Evolutionary conservation across 2,329 filamentous ascomycete species (phyloP), one percentile per base, ranked within the genome.

Genomic region (Scolecobasidium constrictum): DNA sequence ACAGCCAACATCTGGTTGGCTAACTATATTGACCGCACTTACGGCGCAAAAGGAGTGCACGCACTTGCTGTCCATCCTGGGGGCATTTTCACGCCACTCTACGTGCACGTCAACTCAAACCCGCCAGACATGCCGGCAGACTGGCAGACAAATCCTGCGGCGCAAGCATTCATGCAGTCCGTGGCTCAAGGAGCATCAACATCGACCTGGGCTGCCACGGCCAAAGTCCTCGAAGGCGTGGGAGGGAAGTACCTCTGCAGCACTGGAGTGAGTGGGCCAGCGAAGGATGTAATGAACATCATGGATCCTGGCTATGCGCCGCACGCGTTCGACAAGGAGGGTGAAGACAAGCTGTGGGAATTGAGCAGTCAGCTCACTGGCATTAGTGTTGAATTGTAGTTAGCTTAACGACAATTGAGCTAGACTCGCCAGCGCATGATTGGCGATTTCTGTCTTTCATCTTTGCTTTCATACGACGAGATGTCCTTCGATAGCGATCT

Each of bases 1-100:
- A 61, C 63, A 0, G 71, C 72, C 9, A 72, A 69, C 45, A 62
- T 74, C 16, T 69, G 63, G 47, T 65, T 69, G 40, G 65, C 71
- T 3, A 72, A 68, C 46, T 61, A 72, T 43, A 60, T 75, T 18
- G 71, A 75, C 20, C 61, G 71, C 2, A 60, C 60, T 0, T 74
- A 71, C 48, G 67, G 64, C 2, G 21, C 52, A 1, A 50, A 34
- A 12, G 20, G 20, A 9, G 46, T 76, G 0, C 69, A 70, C 42
- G 68, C 60, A 0, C 53, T 58, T n/a, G 60, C 59, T 16, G 43
- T 72, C 4, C 66, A 72, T 41, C 73, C 72, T 0, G 71, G 73
- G 5, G 56, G 60, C 3, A 70, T 67, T 43, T 34, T 45, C 43
- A 60, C 55, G 1, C 58, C 36, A 34, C 20, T 41, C 7, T 41